phyloP scores from a whole-genome alignment of 2,329 filamentous ascomycete genomes.

The Colletotrichum australisinense region DNA sequence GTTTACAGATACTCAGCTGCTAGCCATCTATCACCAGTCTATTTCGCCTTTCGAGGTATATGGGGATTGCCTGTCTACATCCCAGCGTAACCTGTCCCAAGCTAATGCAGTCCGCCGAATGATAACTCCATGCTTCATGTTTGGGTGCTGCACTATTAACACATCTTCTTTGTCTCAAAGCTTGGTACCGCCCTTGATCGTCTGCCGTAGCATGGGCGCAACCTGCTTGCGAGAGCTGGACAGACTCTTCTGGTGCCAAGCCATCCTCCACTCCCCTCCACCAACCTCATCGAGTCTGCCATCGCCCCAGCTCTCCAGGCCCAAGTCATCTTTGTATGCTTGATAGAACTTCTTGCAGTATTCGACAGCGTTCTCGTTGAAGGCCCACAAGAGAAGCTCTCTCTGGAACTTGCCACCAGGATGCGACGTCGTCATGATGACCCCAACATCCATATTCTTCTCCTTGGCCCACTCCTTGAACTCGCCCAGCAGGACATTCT shows the following conservation, averaged over 20 bases:
- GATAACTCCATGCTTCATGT: neutral
- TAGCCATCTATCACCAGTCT: too few species aligned
- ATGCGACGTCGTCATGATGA: slow-evolving; percentile 76
- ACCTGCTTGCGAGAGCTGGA: slow-evolving; percentile 76
- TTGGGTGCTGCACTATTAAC: neutral
- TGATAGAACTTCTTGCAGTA: slow-evolving; percentile 67
- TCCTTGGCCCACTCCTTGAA: slow-evolving; percentile 66
- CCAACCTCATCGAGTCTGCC: slow-evolving; percentile 57
- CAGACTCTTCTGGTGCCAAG: slow-evolving; percentile 75
- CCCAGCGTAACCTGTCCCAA: neutral
- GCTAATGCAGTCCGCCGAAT: neutral
- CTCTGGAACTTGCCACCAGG: slow-evolving; percentile 68
- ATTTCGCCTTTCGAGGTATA: too few species aligned
- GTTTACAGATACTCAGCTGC: too few species aligned
- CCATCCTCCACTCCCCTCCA: slow-evolving; percentile 60
- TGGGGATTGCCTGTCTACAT: neutral
- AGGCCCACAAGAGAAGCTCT: slow-evolving; percentile 76
- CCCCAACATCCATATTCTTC: slow-evolving; percentile 69
- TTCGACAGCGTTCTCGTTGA: slow-evolving; percentile 58
- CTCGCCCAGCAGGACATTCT: slow-evolving; percentile 57
- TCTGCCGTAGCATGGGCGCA: slow-evolving; percentile 72
- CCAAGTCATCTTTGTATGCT: slow-evolving; percentile 58
- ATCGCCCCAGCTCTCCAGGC: slow-evolving; percentile 65
- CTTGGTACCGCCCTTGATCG: slow-evolving; percentile 48
- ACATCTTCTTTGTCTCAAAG: neutral